A percentile compares a stretch with the other conserved stretches of the same genome.
Evolutionary conservation across 306 rosid species (phyloP).

Genomic region (Cicer yamashitae): DNA sequence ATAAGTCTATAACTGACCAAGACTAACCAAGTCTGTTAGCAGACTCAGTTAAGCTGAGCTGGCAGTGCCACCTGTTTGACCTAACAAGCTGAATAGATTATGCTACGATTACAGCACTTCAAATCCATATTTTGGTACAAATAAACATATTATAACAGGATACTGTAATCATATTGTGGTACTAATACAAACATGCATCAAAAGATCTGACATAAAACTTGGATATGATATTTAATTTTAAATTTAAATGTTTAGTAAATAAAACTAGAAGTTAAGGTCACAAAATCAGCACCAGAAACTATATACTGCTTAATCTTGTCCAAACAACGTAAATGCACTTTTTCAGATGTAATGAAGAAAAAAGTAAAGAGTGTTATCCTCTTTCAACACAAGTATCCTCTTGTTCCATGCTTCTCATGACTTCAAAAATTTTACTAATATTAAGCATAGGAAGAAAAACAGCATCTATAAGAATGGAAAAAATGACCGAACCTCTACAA

Average conservation of each 20-base stretch:
- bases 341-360: slow-evolving; percentile 16
- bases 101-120: slow-evolving; percentile 11
- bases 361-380: not conserved
- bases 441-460: slow-evolving; percentile 25
- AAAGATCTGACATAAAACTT: slow-evolving; percentile 9
- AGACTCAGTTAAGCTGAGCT: not conserved
- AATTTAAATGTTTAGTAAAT: slow-evolving; percentile 3
- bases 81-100: not conserved
- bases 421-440: slow-evolving; percentile 4
- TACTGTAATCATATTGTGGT: not conserved
- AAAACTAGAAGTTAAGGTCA: not conserved
- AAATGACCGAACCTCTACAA: slow-evolving; percentile 48
- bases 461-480: slow-evolving; percentile 31
- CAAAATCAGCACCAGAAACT: not conserved
- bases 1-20: not conserved
- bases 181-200: not conserved
- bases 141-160: not conserved
- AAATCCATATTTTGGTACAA: slow-evolving; percentile 24
- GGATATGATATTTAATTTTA: not conserved
- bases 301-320: not conserved
- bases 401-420: not conserved
- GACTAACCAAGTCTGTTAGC: not conserved
- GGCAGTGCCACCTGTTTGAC: not conserved
- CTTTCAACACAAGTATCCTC: not conserved
- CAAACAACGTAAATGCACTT: not conserved